Evolutionary conservation across 768 basidiomycete species (phyloP), one percentile per base, ranked within the genome.

Genomic region (Hydnomerulius pinastri): DNA sequence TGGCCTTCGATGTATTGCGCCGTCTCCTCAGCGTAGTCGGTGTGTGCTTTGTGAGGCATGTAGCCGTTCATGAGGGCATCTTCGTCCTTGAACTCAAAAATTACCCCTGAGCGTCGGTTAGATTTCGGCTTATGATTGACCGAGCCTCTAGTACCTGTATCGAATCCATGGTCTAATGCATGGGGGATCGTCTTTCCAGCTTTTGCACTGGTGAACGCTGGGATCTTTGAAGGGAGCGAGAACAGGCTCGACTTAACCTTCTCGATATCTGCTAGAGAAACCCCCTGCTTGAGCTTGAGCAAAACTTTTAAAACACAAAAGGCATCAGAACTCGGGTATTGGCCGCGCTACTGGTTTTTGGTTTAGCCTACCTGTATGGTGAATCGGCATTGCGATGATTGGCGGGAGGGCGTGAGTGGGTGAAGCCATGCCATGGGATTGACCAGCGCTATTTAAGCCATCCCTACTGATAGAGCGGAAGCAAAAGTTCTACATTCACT

Each of bases 331-430:
- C 17, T 51, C 15, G 25, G 18, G n/a, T 13, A 9, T 36, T 18
- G 23, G 11, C 21, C 6, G 25, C n/a, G 17, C 21, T 32, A 1
- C 17, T 27, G 23, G 7, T n/a, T n/a, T n/a, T n/a, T n/a, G n/a
- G n/a, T n/a, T n/a, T 17, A 15, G 56, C 57, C 21, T 48, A 67
- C 65, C 29, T 50, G 57, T 43, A 51, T 67, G 63, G n/a, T 61
- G 46, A 28, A 61, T 53, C 30, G 57, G 8, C 57, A 56, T 59
- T 28, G 25, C 43, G 48, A 40, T 24, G 17, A 20, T 23, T 11
- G 24, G 33, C 17, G 38, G 21, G n/a, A 29, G 27, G 11, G 41
- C 10, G n/a, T 3, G 28, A n/a, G 18, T n/a, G 4, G 42, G 3
- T 4, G 10, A 20, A 11, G 6, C 7, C 20, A 7, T 10, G 33